Conservation (phyloP, 176 grass and related monocot species). For the Carex parvula region DNA sequence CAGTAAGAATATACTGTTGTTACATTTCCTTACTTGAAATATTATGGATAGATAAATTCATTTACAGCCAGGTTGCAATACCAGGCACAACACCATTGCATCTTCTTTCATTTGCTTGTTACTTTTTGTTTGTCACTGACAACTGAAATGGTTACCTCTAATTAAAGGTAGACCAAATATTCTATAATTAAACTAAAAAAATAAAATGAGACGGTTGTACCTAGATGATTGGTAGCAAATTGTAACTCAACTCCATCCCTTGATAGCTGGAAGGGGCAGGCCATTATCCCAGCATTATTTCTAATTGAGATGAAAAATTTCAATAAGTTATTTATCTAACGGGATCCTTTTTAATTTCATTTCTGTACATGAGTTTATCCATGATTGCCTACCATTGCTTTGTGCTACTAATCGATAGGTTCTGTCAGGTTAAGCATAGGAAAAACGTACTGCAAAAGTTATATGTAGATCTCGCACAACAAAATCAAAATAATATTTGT, state of each 20-base stretch:
- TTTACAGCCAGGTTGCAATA: not conserved
- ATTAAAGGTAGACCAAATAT: not conserved
- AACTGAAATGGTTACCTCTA: not conserved
- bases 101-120: not conserved
- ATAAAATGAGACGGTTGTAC: conserved; percentile 20
- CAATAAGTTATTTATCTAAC: not conserved
- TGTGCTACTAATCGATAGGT: not conserved
- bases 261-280: conserved; percentile 64
- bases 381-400: not conserved
- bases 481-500: not conserved
- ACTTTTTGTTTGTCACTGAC: not conserved
- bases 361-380: not conserved
- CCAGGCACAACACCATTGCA: not conserved
- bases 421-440: not conserved
- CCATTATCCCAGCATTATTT: conserved; percentile 93
- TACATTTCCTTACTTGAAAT: not conserved
- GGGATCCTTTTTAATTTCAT: not conserved
- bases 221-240: conserved; percentile 75
- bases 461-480: not conserved
- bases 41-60: not conserved
- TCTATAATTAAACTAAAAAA: not conserved
- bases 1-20: not conserved
- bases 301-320: conserved; percentile 40
- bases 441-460: not conserved
- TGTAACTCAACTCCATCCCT: conserved; percentile 77